Percentiles rank a stretch among this genome's conserved stretches.
Evolutionary conservation across 306 rosid genomes (phyloP).

Genomic region (Astragalus glycyphyllos): DNA sequence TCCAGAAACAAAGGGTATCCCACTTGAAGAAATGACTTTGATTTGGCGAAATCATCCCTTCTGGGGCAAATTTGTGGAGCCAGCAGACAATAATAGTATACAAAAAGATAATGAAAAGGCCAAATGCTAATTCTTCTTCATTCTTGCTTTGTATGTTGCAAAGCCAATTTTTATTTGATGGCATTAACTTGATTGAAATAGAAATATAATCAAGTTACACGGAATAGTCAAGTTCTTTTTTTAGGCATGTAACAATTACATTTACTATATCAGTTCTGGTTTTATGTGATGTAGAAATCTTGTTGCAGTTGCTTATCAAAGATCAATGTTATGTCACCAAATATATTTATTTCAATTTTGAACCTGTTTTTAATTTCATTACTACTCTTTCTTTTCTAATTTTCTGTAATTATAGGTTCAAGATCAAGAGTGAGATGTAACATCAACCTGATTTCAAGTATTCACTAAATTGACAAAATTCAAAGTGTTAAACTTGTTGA

Average conservation of each 20-base stretch:
- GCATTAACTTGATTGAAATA: neutral
- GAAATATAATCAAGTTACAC: neutral
- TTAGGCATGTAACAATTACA: conserved; percentile 11
- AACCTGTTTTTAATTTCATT: neutral
- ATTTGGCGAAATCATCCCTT: conserved; percentile 67
- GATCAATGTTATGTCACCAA: too few species aligned
- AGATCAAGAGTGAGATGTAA: conserved; percentile 16
- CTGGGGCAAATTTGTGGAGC: conserved; percentile 59
- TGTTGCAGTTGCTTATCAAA: neutral
- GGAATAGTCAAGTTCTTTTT: neutral
- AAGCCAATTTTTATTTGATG: neutral
- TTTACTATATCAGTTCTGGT: neutral
- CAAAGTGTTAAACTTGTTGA: neutral
- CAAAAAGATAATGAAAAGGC: neutral
- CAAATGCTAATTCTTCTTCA: conserved; percentile 25
- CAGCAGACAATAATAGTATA: neutral
- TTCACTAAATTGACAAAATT: conserved; percentile 18
- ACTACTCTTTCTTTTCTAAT: neutral
- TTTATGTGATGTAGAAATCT: neutral
- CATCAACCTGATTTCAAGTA: neutral
- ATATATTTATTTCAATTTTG: neutral
- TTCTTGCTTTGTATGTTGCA: neutral
- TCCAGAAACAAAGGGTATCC: conserved; percentile 78
- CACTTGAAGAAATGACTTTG: conserved; percentile 68
- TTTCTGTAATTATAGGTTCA: conserved; percentile 8